Evolutionary conservation across 495 filamentous ascomycete species (phyloP), one percentile per base, ranked within the genome.

Genomic region (Penicillium ochrochloron): DNA sequence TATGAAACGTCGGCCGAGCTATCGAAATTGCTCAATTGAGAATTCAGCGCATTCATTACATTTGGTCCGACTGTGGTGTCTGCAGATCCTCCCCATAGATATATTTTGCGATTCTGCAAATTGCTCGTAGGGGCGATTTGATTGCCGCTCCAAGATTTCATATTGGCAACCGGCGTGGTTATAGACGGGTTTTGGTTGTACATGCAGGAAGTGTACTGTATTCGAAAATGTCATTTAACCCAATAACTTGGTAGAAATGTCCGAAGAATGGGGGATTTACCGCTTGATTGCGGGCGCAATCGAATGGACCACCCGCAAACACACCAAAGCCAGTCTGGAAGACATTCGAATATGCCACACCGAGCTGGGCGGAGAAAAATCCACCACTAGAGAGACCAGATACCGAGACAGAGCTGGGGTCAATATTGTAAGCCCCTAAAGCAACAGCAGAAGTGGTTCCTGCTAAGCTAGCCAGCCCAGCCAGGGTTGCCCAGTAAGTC

Each of bases 291-390:
- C 63, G 63, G 29, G 63, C 63, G 34, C 63, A 66, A 27, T 66
- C 63, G 42, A 29, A 66, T 10, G 63, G 63, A 23, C 63, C 63
- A 10, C 63, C 63, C 5, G 63, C 63, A 17, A 66, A 66, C 0
- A 66, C 63, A 56, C 63, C 63, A 29, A 66, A 66, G n/a, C 63
- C 63, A 9, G 54, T 35, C 15, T 56, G 41, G 37, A 66, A 66
- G 58, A 61, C 53, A 39, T 66, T 31, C 5, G 63, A 66, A 42
- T 61, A 66, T 61, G 63, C 63, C 42, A 66, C 63, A 6, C 63
- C 63, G 17, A 66, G 57, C 39, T 66, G 63, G 2, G 50, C 63
- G 17, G 63, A 41, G 23, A 66, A 55, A 51, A 57, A 66, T 23
- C 63, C 63, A 23, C 63, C 63, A 44, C 58, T 62, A 2, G 63